A percentile compares a stretch with the other conserved stretches of the same genome.
phyloP scores from a whole-genome alignment of 2,329 filamentous ascomycete species.

The Stagonosporopsis chrysanthemi region DNA sequence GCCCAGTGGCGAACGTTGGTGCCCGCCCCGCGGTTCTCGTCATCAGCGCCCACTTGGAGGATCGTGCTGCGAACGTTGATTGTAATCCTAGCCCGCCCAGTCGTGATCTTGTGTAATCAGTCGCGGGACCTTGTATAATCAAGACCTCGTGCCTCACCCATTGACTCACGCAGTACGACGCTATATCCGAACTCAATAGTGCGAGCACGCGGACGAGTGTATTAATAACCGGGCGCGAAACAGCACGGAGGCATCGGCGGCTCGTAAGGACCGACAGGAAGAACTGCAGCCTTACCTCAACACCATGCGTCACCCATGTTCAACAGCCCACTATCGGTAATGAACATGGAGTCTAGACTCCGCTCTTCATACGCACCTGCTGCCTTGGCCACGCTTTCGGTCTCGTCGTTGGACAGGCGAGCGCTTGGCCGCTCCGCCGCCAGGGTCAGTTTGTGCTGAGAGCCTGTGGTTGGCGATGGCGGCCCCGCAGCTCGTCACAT shows the following conservation, averaged over 20 bases:
- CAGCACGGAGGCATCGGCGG: slow-evolving; percentile 6
- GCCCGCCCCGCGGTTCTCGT: slow-evolving; percentile 25
- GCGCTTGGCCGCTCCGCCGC: slow-evolving; percentile 33
- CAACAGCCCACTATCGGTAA: slow-evolving; percentile 22
- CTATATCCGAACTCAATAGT: slow-evolving; percentile 17
- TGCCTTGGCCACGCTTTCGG: slow-evolving; percentile 14
- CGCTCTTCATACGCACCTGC: slow-evolving; percentile 18
- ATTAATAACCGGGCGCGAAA: slow-evolving; percentile 15
- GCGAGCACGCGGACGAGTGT: slow-evolving; percentile 6
- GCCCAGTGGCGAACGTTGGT: slow-evolving; percentile 28
- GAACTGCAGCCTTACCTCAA: slow-evolving; percentile 22
- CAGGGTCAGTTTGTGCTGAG: slow-evolving; percentile 9
- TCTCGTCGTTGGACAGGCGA: slow-evolving; percentile 16
- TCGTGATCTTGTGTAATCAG: slow-evolving; percentile 6
- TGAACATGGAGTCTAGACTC: slow-evolving; percentile 29
- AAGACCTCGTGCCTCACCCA: slow-evolving; percentile 6
- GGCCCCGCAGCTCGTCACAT: slow-evolving; percentile 24
- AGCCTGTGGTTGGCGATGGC: slow-evolving; percentile 13
- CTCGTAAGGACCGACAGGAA: slow-evolving; percentile 24
- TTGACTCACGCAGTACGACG: slow-evolving; percentile 15
- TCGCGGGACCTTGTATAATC: background rate
- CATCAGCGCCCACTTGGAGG: slow-evolving; percentile 23
- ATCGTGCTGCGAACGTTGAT: slow-evolving; percentile 13
- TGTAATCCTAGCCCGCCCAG: slow-evolving; percentile 4
- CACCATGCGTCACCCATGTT: slow-evolving; percentile 25